Conservation (phyloP, 176 grass and related monocot genomes). For the Zoysia japonica region DNA sequence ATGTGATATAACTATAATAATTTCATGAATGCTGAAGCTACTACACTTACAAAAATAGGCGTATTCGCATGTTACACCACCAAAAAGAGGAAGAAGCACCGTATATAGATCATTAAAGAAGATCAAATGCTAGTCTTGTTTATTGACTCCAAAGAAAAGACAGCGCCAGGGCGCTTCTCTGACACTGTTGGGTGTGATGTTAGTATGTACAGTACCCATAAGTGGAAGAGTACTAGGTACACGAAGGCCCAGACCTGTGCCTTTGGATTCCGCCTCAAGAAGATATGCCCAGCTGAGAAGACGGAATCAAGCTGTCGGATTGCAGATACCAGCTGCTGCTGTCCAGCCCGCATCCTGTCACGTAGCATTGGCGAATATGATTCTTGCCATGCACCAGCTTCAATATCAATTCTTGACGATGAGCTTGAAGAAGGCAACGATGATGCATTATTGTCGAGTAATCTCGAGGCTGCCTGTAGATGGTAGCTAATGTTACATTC, state of each 20-base stretch:
- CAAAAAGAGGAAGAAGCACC: neutral
- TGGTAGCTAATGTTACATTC: neutral
- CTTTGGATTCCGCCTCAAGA: slow-evolving; percentile 65
- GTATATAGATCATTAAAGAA: neutral
- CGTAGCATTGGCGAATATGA: slow-evolving; percentile 46
- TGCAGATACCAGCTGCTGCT: slow-evolving; percentile 58
- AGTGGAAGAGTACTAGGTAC: slow-evolving; percentile 71
- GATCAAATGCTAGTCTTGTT: slow-evolving; percentile 48
- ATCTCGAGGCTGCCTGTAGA: slow-evolving; percentile 68
- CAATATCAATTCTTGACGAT: slow-evolving; percentile 60
- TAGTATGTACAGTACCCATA: slow-evolving; percentile 91
- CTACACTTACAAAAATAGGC: neutral
- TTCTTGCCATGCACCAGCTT: slow-evolving; percentile 45
- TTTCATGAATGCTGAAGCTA: neutral
- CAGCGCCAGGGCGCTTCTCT: slow-evolving; percentile 44
- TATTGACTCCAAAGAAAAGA: slow-evolving; percentile 58
- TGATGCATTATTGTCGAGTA: slow-evolving; percentile 46
- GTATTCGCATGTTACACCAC: neutral
- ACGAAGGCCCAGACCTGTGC: slow-evolving; percentile 56
- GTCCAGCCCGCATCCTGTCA: slow-evolving; percentile 55
- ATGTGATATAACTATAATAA: neutral
- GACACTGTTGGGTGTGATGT: slow-evolving; percentile 51
- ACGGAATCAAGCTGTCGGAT: slow-evolving; percentile 80
- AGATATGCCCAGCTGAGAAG: slow-evolving; percentile 75
- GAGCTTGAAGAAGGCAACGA: slow-evolving; percentile 37